Conservation (phyloP, 371 early-diverging fungal species). For the Syncephalis fuscata region DNA sequence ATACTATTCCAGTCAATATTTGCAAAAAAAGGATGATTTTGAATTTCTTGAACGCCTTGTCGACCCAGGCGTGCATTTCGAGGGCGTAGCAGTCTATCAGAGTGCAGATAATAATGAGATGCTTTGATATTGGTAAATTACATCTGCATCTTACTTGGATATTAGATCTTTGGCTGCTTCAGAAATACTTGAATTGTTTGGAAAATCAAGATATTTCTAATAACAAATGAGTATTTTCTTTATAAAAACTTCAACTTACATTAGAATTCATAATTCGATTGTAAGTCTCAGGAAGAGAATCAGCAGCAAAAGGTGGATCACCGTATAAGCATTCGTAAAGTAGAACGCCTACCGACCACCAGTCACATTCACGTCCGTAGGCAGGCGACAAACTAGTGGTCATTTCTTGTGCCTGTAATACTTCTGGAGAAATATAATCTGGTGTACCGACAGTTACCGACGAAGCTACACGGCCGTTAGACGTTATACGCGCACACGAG, state of each 20-base stretch:
- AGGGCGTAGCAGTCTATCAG: conserved; percentile 47
- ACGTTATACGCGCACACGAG: conserved; percentile 23
- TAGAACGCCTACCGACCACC: conserved; percentile 98
- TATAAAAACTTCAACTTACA: conserved; percentile 27
- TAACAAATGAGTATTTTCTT: no score
- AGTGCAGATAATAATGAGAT: no score
- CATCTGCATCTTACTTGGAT: conserved; percentile 34
- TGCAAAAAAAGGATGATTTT: conserved; percentile 55
- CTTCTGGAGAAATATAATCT: conserved; percentile 94
- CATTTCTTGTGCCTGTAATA: conserved; percentile 45
- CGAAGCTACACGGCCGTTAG: conserved; percentile 23
- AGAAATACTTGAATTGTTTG: conserved; percentile 50
- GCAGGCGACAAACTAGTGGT: no score
- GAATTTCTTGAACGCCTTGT: conserved; percentile 50
- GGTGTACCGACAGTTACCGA: conserved; percentile 78
- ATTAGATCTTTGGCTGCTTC: conserved; percentile 67
- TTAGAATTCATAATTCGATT: conserved; percentile 60
- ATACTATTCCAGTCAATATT: conserved; percentile 51
- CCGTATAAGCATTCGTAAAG: conserved; percentile 95
- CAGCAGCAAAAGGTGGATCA: conserved; percentile 81
- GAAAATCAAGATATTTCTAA: no score
- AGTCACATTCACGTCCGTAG: conserved; percentile 95
- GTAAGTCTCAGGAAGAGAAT: conserved; percentile 71
- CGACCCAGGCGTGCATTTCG: conserved; percentile 53
- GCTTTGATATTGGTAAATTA: no score